Base-by-base conservation (phyloP, 1,284 basidiomycete genomes). In the Ustilago vetiveriae region DNA sequence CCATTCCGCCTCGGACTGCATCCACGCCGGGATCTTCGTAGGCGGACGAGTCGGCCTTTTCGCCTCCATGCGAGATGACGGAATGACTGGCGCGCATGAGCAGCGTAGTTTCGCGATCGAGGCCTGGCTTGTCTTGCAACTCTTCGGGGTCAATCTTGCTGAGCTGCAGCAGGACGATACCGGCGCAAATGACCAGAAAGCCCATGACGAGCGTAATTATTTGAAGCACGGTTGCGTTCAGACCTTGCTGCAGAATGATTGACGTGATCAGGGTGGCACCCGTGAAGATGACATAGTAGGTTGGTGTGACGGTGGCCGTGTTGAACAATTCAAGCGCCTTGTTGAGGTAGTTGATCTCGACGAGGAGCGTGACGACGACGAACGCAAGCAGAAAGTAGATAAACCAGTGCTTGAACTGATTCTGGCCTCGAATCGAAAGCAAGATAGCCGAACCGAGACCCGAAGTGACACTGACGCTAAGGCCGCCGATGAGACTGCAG, bases 301-400 rank as follows among this genome's bases (percentile, higher is more conserved):
- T 92, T 2, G 92, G 91, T 8, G 91, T 93, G 58, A 37, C 83
- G 86, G 80, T 79, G 87, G 90, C 89, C 53, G 91, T 92, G 83
- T 97, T 97, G 86, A 94, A 98, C 38, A 97, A 85, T 74, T 94
- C 95, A 60, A 98, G 88, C 19, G 95, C 95, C 78, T 94, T 91
- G 85, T 98, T 98, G 69, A 98, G 87, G 84, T 94, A 98, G 84
- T 92, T 95, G 80, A 98, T 92, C 83, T 97, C 92, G 59, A 90
- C 89, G 48, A 94, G 89, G 88, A 82, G 39, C 0, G 95, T 98
- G 38, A 92, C 84, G 41, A 89, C 85, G 42, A 96, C 90, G 80
- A 97, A 97, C 30, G 85, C 88, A 49, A 94, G 84, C 46, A 96
- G 84, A 38, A 84, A 82, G 72, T 83, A 84, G 44, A 79, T 79